These are phyloP conservation scores for Xylaria nigripes DNA, from an alignment of 495 filamentous ascomycete genomes.

Conservation along the genomic window DNA sequence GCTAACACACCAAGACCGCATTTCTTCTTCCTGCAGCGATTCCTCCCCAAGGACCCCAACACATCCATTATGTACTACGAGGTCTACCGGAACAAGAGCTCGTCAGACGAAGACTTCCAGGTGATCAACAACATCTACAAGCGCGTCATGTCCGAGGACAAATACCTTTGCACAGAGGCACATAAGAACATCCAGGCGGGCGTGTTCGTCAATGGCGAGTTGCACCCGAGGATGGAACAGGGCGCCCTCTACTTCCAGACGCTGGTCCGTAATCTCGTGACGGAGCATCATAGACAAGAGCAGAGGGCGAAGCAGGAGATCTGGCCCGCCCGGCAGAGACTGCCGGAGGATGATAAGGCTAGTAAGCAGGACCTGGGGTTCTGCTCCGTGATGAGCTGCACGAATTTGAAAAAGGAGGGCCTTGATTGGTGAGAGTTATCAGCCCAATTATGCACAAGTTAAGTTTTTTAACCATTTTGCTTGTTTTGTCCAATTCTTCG, in stretches of 20 bases:
- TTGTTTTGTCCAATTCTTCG: not conserved
- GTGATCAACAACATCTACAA: conserved; percentile 36
- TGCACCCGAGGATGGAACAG: conserved; percentile 39
- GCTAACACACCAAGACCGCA: conserved; percentile 30
- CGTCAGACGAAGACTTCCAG: conserved; percentile 37
- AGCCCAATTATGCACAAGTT: no score
- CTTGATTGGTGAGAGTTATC: conserved; percentile 7
- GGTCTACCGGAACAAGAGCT: conserved; percentile 40
- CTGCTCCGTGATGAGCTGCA: conserved; percentile 5
- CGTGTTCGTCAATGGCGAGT: conserved; percentile 38
- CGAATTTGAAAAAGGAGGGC: conserved; percentile 4
- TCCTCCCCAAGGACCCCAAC: conserved; percentile 35
- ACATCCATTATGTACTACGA: conserved; percentile 37
- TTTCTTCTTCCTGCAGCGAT: conserved; percentile 42
- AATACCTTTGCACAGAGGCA: conserved; percentile 32
- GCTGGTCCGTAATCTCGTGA: conserved; percentile 33
- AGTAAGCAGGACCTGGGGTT: conserved; percentile 6
- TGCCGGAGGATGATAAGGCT: not conserved
- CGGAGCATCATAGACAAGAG: conserved; percentile 33
- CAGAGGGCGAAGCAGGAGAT: conserved; percentile 33
- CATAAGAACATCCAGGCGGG: conserved; percentile 40
- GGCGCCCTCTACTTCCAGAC: conserved; percentile 42
- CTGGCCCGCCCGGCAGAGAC: conserved; percentile 39
- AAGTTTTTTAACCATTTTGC: no score
- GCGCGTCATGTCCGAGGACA: conserved; percentile 40